Percentiles rank a stretch among this genome's conserved stretches.
Conservation (phyloP, 495 filamentous ascomycete species). For the Cenococcum geophilum region DNA sequence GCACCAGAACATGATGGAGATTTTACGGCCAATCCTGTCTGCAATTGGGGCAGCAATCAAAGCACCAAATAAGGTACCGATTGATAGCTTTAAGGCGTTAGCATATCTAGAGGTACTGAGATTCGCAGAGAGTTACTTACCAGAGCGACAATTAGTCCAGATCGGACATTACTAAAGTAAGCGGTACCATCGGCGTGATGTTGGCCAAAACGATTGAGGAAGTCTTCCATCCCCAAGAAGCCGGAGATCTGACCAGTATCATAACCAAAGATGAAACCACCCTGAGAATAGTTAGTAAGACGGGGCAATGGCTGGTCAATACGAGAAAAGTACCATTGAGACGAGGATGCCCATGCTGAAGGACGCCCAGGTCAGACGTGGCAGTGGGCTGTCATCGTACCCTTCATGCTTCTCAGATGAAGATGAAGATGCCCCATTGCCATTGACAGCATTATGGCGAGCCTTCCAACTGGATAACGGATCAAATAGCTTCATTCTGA, state of each 20-base stretch:
- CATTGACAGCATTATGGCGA: not conserved
- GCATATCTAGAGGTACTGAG: not conserved
- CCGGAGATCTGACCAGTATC: slow-evolving; percentile 33
- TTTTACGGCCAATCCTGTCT: slow-evolving; percentile 32
- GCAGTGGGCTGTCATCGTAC: slow-evolving; percentile 4
- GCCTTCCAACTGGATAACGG: not conserved
- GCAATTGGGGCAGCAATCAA: slow-evolving; percentile 33
- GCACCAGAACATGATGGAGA: slow-evolving; percentile 30
- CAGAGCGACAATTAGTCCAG: slow-evolving; percentile 35
- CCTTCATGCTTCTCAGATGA: not conserved
- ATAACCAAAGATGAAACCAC: slow-evolving; percentile 34
- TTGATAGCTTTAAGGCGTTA: slow-evolving; percentile 30
- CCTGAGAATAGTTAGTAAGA: not conserved
- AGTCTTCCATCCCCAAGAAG: slow-evolving; percentile 36
- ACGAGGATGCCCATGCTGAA: slow-evolving; percentile 33
- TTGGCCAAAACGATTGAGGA: slow-evolving; percentile 29
- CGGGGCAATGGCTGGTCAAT: too few species aligned
- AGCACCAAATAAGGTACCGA: slow-evolving; percentile 35
- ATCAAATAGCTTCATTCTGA: not conserved
- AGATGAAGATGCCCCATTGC: not conserved
- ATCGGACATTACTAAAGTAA: slow-evolving; percentile 31
- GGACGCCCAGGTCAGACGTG: not conserved
- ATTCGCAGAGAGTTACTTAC: slow-evolving; percentile 6
- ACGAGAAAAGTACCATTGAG: slow-evolving; percentile 13
- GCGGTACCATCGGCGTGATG: slow-evolving; percentile 5